phyloP scores from a whole-genome alignment of 805 yeast species.

The Tetrapisispora taiwanensis region DNA sequence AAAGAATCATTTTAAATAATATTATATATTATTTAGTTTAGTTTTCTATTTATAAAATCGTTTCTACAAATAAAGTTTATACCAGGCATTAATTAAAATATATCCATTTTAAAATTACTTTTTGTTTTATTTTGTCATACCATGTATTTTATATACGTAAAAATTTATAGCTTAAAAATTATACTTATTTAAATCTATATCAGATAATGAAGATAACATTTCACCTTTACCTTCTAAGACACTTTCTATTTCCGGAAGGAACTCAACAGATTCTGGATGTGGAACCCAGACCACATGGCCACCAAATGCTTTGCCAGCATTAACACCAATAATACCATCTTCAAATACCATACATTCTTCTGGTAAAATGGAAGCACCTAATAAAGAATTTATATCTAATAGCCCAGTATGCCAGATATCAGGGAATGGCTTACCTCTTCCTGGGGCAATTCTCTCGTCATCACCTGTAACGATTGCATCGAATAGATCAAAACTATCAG shows the following conservation, averaged over 20 bases:
- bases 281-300: slow-evolving; percentile 93
- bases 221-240: slow-evolving; percentile 51
- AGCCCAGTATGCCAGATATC: slow-evolving; percentile 86
- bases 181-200: slow-evolving; percentile 42
- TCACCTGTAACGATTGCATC: slow-evolving; percentile 80
- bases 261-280: slow-evolving; percentile 56
- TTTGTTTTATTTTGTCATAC: no score
- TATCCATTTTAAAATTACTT: background rate
- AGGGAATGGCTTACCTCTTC: slow-evolving; percentile 89
- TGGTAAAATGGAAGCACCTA: slow-evolving; percentile 40
- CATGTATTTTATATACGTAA: background rate
- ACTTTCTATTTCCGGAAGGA: slow-evolving; percentile 42
- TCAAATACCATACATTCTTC: slow-evolving; percentile 85
- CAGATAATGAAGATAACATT: slow-evolving; percentile 39
- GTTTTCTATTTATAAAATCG: background rate
- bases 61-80: background rate
- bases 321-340: slow-evolving; percentile 90
- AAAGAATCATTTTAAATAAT: background rate
- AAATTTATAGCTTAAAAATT: slow-evolving; percentile 28
- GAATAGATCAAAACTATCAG: slow-evolving; percentile 54
- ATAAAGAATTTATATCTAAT: slow-evolving; percentile 52
- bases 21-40: background rate
- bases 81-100: background rate
- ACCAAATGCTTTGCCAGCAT: slow-evolving; percentile 74
- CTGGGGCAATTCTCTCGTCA: slow-evolving; percentile 69